These are phyloP conservation scores for Solanum hybrid DNA, from an alignment of 305 asterid genomes.

Conservation along the genomic window DNA sequence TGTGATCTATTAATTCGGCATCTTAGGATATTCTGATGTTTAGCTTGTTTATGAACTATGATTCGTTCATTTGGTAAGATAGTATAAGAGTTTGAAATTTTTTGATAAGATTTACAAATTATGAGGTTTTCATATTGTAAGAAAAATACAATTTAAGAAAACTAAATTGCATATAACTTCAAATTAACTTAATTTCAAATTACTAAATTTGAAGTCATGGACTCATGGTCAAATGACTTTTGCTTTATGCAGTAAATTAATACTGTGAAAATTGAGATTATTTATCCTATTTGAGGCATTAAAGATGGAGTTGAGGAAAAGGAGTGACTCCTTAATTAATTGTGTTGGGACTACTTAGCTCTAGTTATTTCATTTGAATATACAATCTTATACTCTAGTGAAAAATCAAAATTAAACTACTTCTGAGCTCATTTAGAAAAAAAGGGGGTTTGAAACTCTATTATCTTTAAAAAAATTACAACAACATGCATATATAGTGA, in stretches of 20 bases:
- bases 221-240: neutral
- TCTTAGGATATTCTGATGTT: neutral
- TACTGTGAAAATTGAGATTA: neutral
- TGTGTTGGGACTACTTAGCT: neutral
- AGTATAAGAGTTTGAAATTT: neutral
- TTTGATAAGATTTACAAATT: neutral
- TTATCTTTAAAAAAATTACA: too few relatives aligned
- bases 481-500: too few relatives aligned
- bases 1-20: neutral
- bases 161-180: neutral
- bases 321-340: neutral
- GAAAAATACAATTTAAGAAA: neutral
- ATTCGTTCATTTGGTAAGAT: neutral
- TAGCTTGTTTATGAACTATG: neutral
- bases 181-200: neutral
- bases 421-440: too few relatives aligned
- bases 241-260: neutral
- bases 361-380: neutral
- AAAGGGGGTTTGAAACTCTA: too few relatives aligned
- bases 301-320: neutral
- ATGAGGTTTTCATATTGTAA: neutral
- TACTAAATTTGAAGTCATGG: neutral
- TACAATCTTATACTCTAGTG: neutral
- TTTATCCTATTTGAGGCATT: neutral
- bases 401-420: neutral